Evolutionary conservation across 176 grass and related monocot species (phyloP), one percentile per base, ranked within the genome.

Genomic region (Carex pumila): DNA sequence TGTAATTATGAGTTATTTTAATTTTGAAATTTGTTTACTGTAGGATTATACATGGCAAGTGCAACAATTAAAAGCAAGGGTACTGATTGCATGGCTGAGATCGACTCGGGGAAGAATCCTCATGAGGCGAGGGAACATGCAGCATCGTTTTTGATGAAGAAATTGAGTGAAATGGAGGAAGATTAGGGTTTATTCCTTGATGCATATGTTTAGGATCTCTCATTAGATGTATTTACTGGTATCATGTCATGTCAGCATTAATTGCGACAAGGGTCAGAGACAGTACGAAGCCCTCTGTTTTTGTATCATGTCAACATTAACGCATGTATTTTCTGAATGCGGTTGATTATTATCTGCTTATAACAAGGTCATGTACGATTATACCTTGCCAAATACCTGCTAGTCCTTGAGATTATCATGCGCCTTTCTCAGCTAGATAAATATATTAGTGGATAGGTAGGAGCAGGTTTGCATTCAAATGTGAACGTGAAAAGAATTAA

Each of bases 91-190:
- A 53, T 21, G 11, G 62, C 12, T 3, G 31, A 67, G 37, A 69
- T 62, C 5, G 81, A 83, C 25, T 55, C 53, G 13, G 68, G 36
- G 64, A 83, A 17, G 62, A 83, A 43, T 49, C 25, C 81, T 14
- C 61, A 53, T 6, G 81, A 68, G 8, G 81, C 81, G 12, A 83
- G 81, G 61, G 81, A 83, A 53, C 62, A 55, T 32, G 81, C 81
- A 10, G 81, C 81, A 52, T 66, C 31, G 3, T 21, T 13, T 17
- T 53, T 83, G 36, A 47, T 56, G 14, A 6, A 66, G 3, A 83
- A 83, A 32, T 69, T 83, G 11, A 4, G 32, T n/a, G 49, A 66
- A 15, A 66, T 83, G 8, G 29, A 63, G 14, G 59, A 81, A 43
- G 59, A 64, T 65, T 81, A 81, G 79, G 25, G 19, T 65, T 81